Evolutionary conservation across 768 basidiomycete species (phyloP).

Genomic region (Agaricus blazei): DNA sequence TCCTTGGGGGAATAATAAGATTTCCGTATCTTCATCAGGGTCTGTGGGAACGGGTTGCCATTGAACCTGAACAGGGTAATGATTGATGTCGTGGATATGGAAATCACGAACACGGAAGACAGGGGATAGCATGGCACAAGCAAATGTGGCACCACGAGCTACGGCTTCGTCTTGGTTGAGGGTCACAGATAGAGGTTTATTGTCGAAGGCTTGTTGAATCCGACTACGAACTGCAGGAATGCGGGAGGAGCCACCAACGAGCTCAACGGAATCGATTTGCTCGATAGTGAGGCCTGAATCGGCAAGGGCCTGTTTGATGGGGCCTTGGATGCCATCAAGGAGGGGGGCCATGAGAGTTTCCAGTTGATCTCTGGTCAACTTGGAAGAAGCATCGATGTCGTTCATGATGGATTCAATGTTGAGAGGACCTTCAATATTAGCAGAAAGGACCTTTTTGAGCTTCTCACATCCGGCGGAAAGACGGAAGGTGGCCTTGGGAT

Average conservation of each 20-base stretch:
- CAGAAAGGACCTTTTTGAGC: slow-evolving; percentile 94
- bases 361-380: slow-evolving; percentile 76
- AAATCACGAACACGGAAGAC: slow-evolving; percentile 98
- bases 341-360: slow-evolving; percentile 74
- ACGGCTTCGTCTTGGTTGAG: slow-evolving; percentile 98
- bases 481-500: slow-evolving; percentile 91
- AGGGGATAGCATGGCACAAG: slow-evolving; percentile 95
- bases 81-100: slow-evolving; percentile 77
- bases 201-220: slow-evolving; percentile 79
- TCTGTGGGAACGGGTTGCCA: slow-evolving; percentile 77
- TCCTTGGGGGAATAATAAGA: slow-evolving; percentile 83
- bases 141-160: slow-evolving; percentile 93
- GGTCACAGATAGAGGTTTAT: slow-evolving; percentile 83
- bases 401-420: slow-evolving; percentile 96
- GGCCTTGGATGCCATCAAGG: slow-evolving; percentile 70
- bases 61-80: slow-evolving; percentile 85
- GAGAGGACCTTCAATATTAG: slow-evolving; percentile 83
- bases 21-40: slow-evolving; percentile 85
- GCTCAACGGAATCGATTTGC: slow-evolving; percentile 86
- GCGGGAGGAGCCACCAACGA: slow-evolving; percentile 91
- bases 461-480: slow-evolving; percentile 85
- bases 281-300: slow-evolving; percentile 80
- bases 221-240: slow-evolving; percentile 86
- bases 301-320: slow-evolving; percentile 72
- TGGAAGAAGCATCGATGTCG: slow-evolving; percentile 89